Base-by-base conservation (phyloP, 2,329 filamentous ascomycete species). In the Fonsecaea pugnacius region DNA sequence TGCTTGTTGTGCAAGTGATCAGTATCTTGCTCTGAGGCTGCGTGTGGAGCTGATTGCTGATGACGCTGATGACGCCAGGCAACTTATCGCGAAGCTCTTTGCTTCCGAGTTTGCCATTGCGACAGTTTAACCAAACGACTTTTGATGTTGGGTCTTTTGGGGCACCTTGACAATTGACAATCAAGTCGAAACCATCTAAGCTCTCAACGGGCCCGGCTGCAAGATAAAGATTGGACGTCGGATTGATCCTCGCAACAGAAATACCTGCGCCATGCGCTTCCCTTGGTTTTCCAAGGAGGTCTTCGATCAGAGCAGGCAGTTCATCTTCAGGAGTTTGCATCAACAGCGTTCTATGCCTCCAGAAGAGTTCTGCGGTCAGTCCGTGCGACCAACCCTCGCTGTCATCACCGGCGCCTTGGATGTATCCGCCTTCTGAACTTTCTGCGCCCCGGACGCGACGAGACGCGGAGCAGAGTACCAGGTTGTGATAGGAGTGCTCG, bases 341-440 rank as follows among this genome's bases (percentile, higher is more conserved):
- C 10, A 98, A 79, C 5, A 73, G 43, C 0, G 85, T 79, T 48
- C 79, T 80, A 70, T 96, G 82, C 1, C 76, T 77, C 95, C 95
- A 99, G 77, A 96, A 99, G 0, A 94, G 68, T 0, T 80, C 75
- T 0, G 94, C 87, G 0, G 91, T 95, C 16, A 98, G 83, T 0
- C 91, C 92, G 59, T 85, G 80, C 1, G 92, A 89, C 95, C 95
- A 99, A 70, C 91, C 91, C 80, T 99, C 95, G 12, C 90, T 91
- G 75, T 99, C 95, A 76, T 99, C 95, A 1, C 90, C 95, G 0
- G 94, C 94, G 57, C 95, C 95, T 77, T 98, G 95, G 64, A 99
- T 89, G 73, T 99, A 99, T 5, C 88, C 88, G 2, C 84, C 85
- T 73, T 89, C 87, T 32, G 86, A 86, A 70, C 85, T 81, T 74